Evolutionary conservation across 805 yeast genomes (phyloP).

Genomic region (Metschnikowia koreensis): DNA sequence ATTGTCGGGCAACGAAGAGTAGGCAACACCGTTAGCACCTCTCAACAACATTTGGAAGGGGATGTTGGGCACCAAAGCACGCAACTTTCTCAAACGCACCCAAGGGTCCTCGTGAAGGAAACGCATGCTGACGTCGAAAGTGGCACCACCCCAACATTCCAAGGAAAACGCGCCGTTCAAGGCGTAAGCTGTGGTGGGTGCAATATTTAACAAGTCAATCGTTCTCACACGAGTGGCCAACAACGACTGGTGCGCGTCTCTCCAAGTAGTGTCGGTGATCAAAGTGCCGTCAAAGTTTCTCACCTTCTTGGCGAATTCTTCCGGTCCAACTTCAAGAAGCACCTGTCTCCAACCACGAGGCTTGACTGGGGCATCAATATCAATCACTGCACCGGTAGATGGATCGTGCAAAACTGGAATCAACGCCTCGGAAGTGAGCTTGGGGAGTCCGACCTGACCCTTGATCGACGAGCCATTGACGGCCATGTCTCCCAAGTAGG

Average conservation of each 20-base stretch:
- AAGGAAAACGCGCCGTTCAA: conserved; percentile 87
- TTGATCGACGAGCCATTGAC: conserved; percentile 95
- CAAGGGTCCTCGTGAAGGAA: conserved; percentile 98
- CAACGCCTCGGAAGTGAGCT: conserved; percentile 69
- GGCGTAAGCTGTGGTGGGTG: conserved; percentile 91
- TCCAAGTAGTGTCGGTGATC: conserved; percentile 99
- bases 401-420: conserved; percentile 71
- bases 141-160: conserved; percentile 99
- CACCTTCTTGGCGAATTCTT: conserved; percentile 83
- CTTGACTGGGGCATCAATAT: conserved; percentile 51
- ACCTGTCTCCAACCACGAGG: conserved; percentile 92
- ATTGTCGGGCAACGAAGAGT: conserved; percentile 95
- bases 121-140: conserved; percentile 98
- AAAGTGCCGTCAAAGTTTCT: conserved; percentile 82
- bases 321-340: conserved; percentile 82
- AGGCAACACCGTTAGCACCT: conserved; percentile 99
- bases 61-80: conserved; percentile 92
- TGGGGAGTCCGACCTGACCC: conserved; percentile 94
- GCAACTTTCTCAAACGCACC: conserved; percentile 86
- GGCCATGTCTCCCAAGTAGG: conserved; percentile 87
- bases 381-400: conserved; percentile 54
- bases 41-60: conserved; percentile 99
- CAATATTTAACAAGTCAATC: conserved; percentile 84
- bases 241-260: conserved; percentile 98
- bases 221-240: conserved; percentile 98